Evolutionary conservation across 106 monocot genomes (phyloP).

Genomic region (Dendrobium huoshanense): DNA sequence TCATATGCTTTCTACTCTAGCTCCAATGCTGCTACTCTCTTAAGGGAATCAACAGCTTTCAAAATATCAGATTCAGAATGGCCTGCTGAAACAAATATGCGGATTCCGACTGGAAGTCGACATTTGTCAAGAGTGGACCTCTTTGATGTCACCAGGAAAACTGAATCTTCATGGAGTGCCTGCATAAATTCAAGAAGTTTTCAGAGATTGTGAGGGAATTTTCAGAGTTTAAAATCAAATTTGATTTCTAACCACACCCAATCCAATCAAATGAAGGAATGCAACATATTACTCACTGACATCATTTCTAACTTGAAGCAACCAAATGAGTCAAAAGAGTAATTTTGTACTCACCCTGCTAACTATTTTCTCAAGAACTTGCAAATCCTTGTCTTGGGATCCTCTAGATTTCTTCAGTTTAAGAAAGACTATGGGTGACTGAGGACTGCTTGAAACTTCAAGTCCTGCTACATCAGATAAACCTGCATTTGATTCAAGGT

Average conservation of each 20-base stretch:
- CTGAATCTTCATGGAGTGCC: conserved; percentile 42
- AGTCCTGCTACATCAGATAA: conserved; percentile 16
- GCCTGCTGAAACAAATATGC: conserved; percentile 52
- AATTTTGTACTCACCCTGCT: conserved; percentile 14
- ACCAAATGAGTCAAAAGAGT: background rate
- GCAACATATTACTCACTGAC: background rate
- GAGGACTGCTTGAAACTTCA: conserved; percentile 19
- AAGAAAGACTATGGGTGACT: conserved; percentile 18
- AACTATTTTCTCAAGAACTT: conserved; percentile 20
- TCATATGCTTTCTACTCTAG: background rate
- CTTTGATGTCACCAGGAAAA: conserved; percentile 49
- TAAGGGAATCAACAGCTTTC: conserved; percentile 37
- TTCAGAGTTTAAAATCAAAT: background rate
- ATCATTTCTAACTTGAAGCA: background rate
- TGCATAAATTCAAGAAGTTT: background rate
- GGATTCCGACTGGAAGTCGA: conserved; percentile 44
- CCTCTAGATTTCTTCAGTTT: conserved; percentile 15
- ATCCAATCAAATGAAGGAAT: background rate
- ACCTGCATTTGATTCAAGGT: conserved; percentile 10
- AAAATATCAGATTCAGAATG: conserved; percentile 42
- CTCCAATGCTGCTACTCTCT: conserved; percentile 41
- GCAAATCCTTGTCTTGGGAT: conserved; percentile 15
- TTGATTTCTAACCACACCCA: background rate
- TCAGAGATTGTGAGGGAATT: background rate
- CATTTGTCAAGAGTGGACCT: conserved; percentile 53